phyloP scores from a whole-genome alignment of 495 filamentous ascomycete genomes.

The Talaromyces ruber region DNA sequence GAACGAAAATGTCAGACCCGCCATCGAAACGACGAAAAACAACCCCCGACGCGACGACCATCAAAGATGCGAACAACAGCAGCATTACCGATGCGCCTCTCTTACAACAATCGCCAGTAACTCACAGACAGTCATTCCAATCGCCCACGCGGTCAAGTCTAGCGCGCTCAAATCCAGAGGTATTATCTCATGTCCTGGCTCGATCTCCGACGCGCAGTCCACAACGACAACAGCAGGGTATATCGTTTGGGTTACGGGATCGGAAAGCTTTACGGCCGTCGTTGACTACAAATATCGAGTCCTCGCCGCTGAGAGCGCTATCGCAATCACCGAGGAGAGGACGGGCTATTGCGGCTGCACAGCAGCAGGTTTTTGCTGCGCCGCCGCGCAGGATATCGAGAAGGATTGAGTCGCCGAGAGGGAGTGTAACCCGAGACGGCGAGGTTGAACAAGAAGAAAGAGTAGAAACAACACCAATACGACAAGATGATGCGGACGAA shows the following conservation, averaged over 20 bases:
- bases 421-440: background rate
- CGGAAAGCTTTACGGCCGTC: conserved; percentile 30
- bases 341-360: conserved; percentile 19
- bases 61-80: conserved; percentile 16
- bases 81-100: background rate
- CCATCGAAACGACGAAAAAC: conserved; percentile 58
- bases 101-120: conserved; percentile 13
- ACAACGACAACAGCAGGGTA: conserved; percentile 11
- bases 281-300: conserved; percentile 28
- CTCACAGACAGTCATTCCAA: conserved; percentile 47
- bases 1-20: conserved; percentile 37
- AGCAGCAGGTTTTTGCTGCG: conserved; percentile 25
- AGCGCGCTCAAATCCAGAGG: conserved; percentile 53
- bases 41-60: conserved; percentile 20
- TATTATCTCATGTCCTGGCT: conserved; percentile 40
- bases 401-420: conserved; percentile 25
- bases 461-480: background rate
- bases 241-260: conserved; percentile 23
- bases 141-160: conserved; percentile 59
- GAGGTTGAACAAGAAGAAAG: conserved; percentile 2
- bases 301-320: conserved; percentile 26
- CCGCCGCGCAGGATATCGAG: conserved; percentile 32
- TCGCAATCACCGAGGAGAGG: conserved; percentile 23
- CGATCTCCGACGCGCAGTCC: conserved; percentile 20
- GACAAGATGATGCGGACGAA: conserved; percentile 24